A percentile compares a stretch with the other conserved stretches of the same genome.
Evolutionary conservation across 2,329 filamentous ascomycete species (phyloP).

Genomic region (Pseudogymnoascus sp.): DNA sequence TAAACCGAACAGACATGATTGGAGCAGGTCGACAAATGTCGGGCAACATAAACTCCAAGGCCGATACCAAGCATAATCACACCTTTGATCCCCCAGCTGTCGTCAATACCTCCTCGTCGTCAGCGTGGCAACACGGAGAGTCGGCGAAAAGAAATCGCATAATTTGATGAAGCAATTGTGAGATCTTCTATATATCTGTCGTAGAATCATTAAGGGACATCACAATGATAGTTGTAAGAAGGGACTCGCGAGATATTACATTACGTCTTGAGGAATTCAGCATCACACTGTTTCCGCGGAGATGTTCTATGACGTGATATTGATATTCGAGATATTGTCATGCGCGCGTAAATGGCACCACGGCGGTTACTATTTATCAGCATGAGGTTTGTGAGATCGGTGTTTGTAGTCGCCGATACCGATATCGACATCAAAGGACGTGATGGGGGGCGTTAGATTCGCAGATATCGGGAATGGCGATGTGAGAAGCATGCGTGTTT

Average conservation of each 20-base stretch:
- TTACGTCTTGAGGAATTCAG: neutral
- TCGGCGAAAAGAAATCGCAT: neutral
- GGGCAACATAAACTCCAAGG: neutral
- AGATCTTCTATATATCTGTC: neutral
- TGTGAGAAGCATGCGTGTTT: neutral
- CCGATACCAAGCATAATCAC: neutral
- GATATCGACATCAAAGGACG: neutral
- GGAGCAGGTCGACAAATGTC: neutral
- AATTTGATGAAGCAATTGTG: neutral
- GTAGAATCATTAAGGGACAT: neutral
- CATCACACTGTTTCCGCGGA: neutral
- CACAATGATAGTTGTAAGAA: neutral
- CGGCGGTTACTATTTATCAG: neutral
- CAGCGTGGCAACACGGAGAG: neutral
- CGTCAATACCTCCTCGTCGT: neutral
- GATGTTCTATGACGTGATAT: neutral
- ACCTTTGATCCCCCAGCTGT: neutral
- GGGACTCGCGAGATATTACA: neutral
- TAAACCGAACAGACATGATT: neutral
- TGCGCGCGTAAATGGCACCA: conserved; percentile 2
- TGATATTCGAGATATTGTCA: neutral
- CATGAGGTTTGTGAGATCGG: neutral
- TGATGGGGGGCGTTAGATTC: neutral
- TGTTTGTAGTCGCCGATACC: neutral
- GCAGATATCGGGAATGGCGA: neutral